Evolutionary conservation across 2,329 filamentous ascomycete genomes (phyloP), one percentile per base, ranked within the genome.

Genomic region (Monosporascus sp.): DNA sequence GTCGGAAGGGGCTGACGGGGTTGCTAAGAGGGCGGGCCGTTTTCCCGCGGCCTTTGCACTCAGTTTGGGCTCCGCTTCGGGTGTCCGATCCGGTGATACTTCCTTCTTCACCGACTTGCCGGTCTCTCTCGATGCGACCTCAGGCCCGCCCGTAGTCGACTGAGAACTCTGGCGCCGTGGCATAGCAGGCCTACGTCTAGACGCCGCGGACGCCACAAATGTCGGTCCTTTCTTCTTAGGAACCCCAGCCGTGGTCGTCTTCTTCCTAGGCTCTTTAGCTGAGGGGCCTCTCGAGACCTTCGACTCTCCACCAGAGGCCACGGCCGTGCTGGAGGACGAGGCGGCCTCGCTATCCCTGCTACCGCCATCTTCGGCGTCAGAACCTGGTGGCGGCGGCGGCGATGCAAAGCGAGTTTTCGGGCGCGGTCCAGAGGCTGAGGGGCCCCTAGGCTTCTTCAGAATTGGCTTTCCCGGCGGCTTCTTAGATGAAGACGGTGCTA

Each of bases 381-480:
- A 78, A 31, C 72, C 74, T 35, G 75, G 75, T 2, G 81, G 81
- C 17, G 79, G 80, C 7, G 75, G 75, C 2, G 81, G 81, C 17
- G 79, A 80, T 7, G 78, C 75, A 59, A 85, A 85, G n/a, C 81
- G 78, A 51, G 82, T 81, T 8, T 80, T 84, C n/a, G 80, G 81
- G 20, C 78, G 74, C 14, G 79, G 77, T 5, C 79, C 79, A 17
- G 74, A 76, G 20, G 71, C 68, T 31, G 80, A 80, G 53, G 79
- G 78, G 16, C 77, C 77, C 60, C 79, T 74, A 45, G 75, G 70
- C 65, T 85, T 85, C 64, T 84, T 85, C 54, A 85, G 63, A 51
- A 85, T 86, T 1, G 82, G 81, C 59, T 82, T 80, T 3, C 74
- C 64, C 37, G 75, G 78, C 5, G 77, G 74, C 7, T 76, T 73